Base-by-base conservation (phyloP, 257 asterid genomes). In the Solanum corneliomulleri region DNA sequence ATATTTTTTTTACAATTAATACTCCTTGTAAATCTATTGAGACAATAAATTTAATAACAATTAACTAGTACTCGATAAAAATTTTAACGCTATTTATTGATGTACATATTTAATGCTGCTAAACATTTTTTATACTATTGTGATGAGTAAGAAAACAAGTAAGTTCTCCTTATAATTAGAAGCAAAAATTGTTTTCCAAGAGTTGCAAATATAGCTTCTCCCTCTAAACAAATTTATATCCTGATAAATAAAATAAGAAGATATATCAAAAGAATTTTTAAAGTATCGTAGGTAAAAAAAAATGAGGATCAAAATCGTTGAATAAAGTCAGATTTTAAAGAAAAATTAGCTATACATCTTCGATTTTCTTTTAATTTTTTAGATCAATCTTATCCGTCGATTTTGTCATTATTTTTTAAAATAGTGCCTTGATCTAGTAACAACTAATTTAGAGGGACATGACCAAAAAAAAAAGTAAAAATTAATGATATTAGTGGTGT, bases 241-340 rank as follows among this genome's bases (percentile, higher is more conserved):
- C 9, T 15, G 6, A 49, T 23, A 21, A 60, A 31, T 3, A 31
- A 60, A 60, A 21, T 60, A 60, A 60, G 14, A 60, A 60, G 68
- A 9, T 60, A 9, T 21, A 60, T 21, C 25, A 9, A 21, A 21
- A 60, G 66, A 7, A 60, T 60, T 13, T 60, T 60, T 4, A 13
- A 60, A 21, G 68, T 21, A 60, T 4, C 68, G 14, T 60, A 1
- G 6, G n/a, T 23, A 60, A 23, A 3, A 18, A 18, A 20, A 3
- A 49, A 45, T 0, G 3, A 60, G 14, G 3, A 1, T 5, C 1
- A 60, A 60, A 21, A 21, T 21, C 6, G 5, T 21, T 9, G 0
- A 60, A 60, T 5, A 60, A 21, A 60, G 27, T 1, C 1, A 2
- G 2, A 21, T 60, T 60, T 60, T 60, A 60, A 60, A 60, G 68